A percentile compares a stretch with the other conserved stretches of the same genome.
These are phyloP conservation scores for Ligustrum vulgare DNA, from an alignment of 257 asterid species.

Conservation along the genomic window DNA sequence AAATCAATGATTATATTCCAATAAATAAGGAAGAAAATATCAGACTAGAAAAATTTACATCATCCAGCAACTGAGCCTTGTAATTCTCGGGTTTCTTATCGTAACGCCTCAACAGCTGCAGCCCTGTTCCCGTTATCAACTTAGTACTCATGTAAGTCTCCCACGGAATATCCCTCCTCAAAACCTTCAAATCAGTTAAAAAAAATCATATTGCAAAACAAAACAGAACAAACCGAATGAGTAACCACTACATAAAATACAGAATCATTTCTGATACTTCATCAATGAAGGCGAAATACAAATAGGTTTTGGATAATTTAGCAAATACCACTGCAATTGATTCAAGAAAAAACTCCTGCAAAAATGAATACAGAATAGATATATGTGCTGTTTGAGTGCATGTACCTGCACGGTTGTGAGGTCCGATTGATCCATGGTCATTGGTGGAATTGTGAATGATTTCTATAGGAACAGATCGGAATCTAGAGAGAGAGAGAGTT, in stretches of 20 bases:
- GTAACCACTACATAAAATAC: background rate
- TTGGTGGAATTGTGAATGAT: slow-evolving; percentile 17
- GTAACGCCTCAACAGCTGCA: slow-evolving; percentile 83
- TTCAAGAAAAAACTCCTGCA: background rate
- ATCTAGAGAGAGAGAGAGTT: slow-evolving; percentile 34
- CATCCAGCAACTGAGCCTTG: slow-evolving; percentile 85
- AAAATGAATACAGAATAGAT: background rate
- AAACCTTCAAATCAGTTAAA: slow-evolving; percentile 40
- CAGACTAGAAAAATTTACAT: slow-evolving; percentile 38
- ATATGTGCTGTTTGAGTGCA: background rate
- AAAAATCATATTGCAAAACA: background rate
- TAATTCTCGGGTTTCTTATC: slow-evolving; percentile 73
- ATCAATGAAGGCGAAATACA: background rate
- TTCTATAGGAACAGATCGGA: slow-evolving; percentile 36
- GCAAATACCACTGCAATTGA: background rate
- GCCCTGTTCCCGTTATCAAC: slow-evolving; percentile 80
- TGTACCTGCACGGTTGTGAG: slow-evolving; percentile 50
- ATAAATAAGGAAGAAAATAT: background rate
- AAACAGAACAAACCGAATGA: background rate
- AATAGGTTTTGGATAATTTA: background rate
- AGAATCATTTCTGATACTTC: background rate
- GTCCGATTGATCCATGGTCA: slow-evolving; percentile 51
- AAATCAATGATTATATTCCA: background rate
- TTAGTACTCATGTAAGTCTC: slow-evolving; percentile 86
- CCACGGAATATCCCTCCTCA: slow-evolving; percentile 94